These are phyloP conservation scores for Silene latifolia DNA, from an alignment of 148 eudicot species.

Conservation along the genomic window DNA sequence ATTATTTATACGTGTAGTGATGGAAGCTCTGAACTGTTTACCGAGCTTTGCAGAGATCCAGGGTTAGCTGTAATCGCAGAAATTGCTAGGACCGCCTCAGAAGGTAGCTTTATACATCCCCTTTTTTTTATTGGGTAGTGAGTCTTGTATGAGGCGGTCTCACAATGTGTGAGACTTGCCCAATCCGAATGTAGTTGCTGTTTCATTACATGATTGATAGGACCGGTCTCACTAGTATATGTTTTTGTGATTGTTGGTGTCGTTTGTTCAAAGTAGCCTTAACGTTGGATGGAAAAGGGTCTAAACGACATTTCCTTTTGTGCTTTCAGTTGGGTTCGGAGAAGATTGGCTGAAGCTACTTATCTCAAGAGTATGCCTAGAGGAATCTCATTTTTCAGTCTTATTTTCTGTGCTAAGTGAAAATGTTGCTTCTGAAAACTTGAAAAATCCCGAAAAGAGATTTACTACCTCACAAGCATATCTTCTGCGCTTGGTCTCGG, in stretches of 20 bases:
- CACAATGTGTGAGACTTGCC: not conserved
- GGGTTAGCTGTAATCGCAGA: slow-evolving; percentile 54
- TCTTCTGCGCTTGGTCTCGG: slow-evolving; percentile 50
- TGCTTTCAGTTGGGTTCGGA: slow-evolving; percentile 49
- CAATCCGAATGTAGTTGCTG: no score
- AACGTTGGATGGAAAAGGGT: slow-evolving; percentile 8
- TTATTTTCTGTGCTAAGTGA: slow-evolving; percentile 37
- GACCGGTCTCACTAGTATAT: slow-evolving; percentile 38
- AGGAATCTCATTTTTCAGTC: slow-evolving; percentile 38
- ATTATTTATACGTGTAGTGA: slow-evolving; percentile 55
- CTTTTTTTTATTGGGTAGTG: not conserved
- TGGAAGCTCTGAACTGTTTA: slow-evolving; percentile 37
- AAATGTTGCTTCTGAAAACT: slow-evolving; percentile 11
- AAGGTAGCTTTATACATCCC: slow-evolving; percentile 33
- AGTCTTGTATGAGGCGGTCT: not conserved
- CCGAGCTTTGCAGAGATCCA: slow-evolving; percentile 37
- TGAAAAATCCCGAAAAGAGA: slow-evolving; percentile 13
- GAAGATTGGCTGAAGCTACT: slow-evolving; percentile 77
- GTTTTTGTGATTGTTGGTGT: no score
- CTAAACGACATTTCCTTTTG: not conserved
- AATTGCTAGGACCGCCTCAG: slow-evolving; percentile 52
- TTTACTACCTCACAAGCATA: slow-evolving; percentile 58
- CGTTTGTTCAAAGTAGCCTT: not conserved
- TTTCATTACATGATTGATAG: slow-evolving; percentile 2
- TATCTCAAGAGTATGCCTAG: slow-evolving; percentile 60